A percentile compares a stretch with the other conserved stretches of the same genome.
Evolutionary conservation across 129 eudicot species (phyloP).

Genomic region (Flaveria bidentis): DNA sequence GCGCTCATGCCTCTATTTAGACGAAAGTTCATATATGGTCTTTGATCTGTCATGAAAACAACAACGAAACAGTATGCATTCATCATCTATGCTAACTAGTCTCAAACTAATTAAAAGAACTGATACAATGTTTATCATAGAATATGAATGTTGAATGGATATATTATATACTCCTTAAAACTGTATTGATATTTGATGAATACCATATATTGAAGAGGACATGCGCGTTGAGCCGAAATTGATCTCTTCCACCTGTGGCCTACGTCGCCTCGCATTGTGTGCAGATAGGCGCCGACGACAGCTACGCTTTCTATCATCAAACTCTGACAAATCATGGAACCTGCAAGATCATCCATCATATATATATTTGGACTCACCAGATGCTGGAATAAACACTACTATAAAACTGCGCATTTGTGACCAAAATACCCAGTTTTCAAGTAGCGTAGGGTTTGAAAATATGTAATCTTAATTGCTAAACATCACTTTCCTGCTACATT

Average conservation of each 20-base stretch:
- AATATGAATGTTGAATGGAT: background rate
- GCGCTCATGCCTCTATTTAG: constrained; percentile 28
- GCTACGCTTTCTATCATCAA: constrained; percentile 68
- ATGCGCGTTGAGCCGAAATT: constrained; percentile 39
- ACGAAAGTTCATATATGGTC: constrained; percentile 42
- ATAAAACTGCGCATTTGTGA: too few species aligned
- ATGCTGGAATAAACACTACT: background rate
- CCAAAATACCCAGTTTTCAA: too few species aligned
- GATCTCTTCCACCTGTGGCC: constrained; percentile 47
- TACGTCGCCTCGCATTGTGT: constrained; percentile 64
- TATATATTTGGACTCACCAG: background rate
- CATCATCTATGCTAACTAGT: background rate
- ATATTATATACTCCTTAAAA: too few species aligned
- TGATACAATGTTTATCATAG: background rate
- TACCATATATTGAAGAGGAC: constrained; percentile 35
- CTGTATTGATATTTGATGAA: background rate
- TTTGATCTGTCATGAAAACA: constrained; percentile 36
- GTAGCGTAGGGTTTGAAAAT: background rate
- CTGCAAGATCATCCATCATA: constrained; percentile 28
- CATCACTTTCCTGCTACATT: constrained; percentile 61
- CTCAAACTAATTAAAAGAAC: background rate
- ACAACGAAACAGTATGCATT: constrained; percentile 1
- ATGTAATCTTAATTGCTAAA: background rate
- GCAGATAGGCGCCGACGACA: constrained; percentile 63
- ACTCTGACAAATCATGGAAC: constrained; percentile 62